Evolutionary conservation across 495 filamentous ascomycete genomes (phyloP).

Genomic region (Penicillium ochrochloron): DNA sequence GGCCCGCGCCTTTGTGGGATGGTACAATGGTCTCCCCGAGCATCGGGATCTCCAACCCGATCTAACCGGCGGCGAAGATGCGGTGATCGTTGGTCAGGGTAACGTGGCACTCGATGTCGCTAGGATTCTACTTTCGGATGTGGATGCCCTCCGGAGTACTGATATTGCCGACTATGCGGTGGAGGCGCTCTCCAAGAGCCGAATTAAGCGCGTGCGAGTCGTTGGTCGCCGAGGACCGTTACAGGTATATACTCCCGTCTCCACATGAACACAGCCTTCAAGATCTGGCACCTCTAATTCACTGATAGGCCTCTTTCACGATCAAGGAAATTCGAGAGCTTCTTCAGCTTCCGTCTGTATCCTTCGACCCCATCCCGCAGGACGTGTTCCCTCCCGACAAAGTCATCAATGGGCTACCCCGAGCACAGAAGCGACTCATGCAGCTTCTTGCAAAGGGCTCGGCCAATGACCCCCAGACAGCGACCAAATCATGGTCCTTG

Average conservation of each 20-base stretch:
- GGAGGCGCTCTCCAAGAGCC: slow-evolving; percentile 71
- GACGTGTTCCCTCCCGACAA: slow-evolving; percentile 62
- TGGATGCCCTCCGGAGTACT: slow-evolving; percentile 74
- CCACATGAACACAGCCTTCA: neutral
- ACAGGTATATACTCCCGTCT: slow-evolving; percentile 57
- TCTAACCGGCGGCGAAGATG: slow-evolving; percentile 77
- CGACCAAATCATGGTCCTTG: slow-evolving; percentile 77
- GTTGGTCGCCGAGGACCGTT: slow-evolving; percentile 87
- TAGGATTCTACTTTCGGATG: slow-evolving; percentile 75
- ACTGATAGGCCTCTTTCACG: slow-evolving; percentile 79
- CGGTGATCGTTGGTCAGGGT: slow-evolving; percentile 89
- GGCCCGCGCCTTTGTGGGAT: slow-evolving; percentile 92
- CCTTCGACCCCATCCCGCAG: slow-evolving; percentile 69
- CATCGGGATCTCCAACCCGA: slow-evolving; percentile 76
- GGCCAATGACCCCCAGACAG: slow-evolving; percentile 43
- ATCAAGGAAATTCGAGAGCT: slow-evolving; percentile 92
- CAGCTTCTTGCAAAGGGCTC: slow-evolving; percentile 80
- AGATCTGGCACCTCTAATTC: neutral
- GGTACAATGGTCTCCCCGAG: slow-evolving; percentile 96
- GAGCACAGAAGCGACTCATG: slow-evolving; percentile 75
- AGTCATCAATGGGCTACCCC: slow-evolving; percentile 65
- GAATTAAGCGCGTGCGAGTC: slow-evolving; percentile 77
- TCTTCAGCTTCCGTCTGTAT: slow-evolving; percentile 72
- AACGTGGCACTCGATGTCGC: slow-evolving; percentile 97
- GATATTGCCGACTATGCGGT: slow-evolving; percentile 88